Conservation (phyloP, 768 basidiomycete species). For the Plicaturopsis crispa region DNA sequence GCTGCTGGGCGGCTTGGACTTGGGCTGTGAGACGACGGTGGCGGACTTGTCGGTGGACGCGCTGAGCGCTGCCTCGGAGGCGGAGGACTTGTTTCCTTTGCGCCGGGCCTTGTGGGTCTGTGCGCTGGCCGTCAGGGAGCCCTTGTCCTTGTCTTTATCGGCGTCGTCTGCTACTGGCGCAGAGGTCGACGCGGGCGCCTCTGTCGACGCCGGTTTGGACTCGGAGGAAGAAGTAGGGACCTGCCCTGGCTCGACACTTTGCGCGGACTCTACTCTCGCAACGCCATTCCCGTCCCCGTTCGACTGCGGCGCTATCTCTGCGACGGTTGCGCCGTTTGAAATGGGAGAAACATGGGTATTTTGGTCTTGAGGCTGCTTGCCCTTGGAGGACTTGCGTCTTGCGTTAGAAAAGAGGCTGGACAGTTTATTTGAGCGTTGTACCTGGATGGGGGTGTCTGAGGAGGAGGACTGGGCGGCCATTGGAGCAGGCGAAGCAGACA, state of each 20-base stretch:
- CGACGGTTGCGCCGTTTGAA: too few species aligned
- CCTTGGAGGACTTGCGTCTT: constrained; percentile 11
- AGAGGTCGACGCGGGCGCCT: too few species aligned
- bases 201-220: constrained; percentile 10
- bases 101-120: constrained; percentile 35
- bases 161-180: constrained; percentile 18
- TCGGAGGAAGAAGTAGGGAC: constrained; percentile 11
- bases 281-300: constrained; percentile 11
- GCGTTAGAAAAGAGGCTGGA: too few species aligned
- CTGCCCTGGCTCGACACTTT: constrained; percentile 14
- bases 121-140: constrained; percentile 34
- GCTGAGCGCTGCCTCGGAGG: constrained; percentile 26
- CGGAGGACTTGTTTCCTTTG: constrained; percentile 27
- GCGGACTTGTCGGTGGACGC: constrained; percentile 22
- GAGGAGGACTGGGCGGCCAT: constrained; percentile 22
- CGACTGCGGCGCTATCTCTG: not conserved
- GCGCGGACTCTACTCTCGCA: constrained; percentile 12
- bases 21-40: constrained; percentile 19
- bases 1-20: not conserved
- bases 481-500: too few species aligned
- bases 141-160: constrained; percentile 36
- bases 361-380: constrained; percentile 7
- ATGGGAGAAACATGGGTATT: constrained; percentile 5
- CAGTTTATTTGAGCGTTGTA: constrained; percentile 11
- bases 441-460: constrained; percentile 27